Base-by-base conservation (phyloP, 1,284 basidiomycete species). In the Trichosporon asahii region DNA sequence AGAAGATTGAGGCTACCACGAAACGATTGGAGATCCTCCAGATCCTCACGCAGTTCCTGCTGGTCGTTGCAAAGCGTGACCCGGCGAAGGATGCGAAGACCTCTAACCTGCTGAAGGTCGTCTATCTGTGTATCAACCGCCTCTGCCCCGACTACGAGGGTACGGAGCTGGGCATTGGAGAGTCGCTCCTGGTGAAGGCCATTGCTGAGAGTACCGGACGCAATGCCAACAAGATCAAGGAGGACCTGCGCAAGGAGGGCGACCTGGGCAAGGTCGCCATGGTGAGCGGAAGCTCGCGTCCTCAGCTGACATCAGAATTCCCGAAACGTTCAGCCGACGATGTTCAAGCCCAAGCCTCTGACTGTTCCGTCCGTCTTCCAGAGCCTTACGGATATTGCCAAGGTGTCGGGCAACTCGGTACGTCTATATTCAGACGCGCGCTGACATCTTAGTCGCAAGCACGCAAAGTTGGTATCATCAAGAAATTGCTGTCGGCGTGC, bases 81-180 rank as follows among this genome's bases (percentile, higher is more conserved):
- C 80, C 78, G 7, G 76, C 78, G 0, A 78, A 75, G 1, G 76
- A 76, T 3, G 76, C 76, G n/a, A 80, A 79, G 65, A 72, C 73
- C 35, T 79, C 92, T 40, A 92, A 93, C 72, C 87, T 99, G 31
- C 86, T 98, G 14, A 92, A 94, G 78, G 89, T 91, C 0, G 91
- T 99, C 2, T 99, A 99, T 79, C 88, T 99, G 2, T 99, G 96
- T 80, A 98, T 99, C 82, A 99, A 99, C 80, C 86, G 95, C 72
- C 83, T 99, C 63, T 91, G 94, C 76, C 96, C 97, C 11, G 97
- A 99, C 83, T 99, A 99, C 82, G 87, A 94, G 74, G 96, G 97
- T 3, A 87, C 98, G 61, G 97, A 99, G 81, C 88, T 99, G 0
- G 97, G 97, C 35, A 96, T 99, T 70, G 97, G 97, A 33, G 97